A percentile compares a stretch with the other conserved stretches of the same genome.
These are phyloP conservation scores for Solanum appendiculatum DNA, from an alignment of 257 asterid genomes.

Conservation along the genomic window DNA sequence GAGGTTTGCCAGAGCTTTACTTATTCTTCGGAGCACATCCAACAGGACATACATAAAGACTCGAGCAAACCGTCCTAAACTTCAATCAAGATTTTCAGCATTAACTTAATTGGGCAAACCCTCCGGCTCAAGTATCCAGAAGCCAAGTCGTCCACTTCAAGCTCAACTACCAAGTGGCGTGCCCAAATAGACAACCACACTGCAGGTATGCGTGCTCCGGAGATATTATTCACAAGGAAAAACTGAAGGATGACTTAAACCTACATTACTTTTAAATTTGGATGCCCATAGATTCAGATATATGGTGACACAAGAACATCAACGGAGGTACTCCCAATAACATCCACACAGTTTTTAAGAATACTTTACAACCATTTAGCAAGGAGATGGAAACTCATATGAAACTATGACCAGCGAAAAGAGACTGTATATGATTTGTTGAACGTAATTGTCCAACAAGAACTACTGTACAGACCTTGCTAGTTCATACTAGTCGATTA, in stretches of 20 bases:
- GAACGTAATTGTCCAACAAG: not conserved
- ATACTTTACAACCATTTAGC: not conserved
- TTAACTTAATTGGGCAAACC: not conserved
- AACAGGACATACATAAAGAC: not conserved
- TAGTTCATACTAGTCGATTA: not conserved
- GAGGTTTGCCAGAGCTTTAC: not conserved
- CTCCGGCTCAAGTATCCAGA: not conserved
- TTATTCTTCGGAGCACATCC: not conserved
- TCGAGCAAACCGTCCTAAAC: not conserved
- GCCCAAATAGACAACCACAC: not conserved
- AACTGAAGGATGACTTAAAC: not conserved
- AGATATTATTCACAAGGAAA: not conserved
- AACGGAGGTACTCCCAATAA: not conserved
- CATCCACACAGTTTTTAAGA: not conserved
- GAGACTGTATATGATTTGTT: not conserved
- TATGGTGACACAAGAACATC: not conserved
- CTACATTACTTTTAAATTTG: not conserved
- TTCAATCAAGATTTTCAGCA: not conserved
- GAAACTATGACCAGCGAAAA: not conserved
- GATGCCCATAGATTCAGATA: not conserved
- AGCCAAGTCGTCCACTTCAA: not conserved
- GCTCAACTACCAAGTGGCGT: not conserved
- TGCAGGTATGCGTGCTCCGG: not conserved
- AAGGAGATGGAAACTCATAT: not conserved
- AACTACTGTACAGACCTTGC: not conserved